Percentiles rank a stretch among this genome's conserved stretches.
Conservation (phyloP, 371 early-diverging fungal species). For the Batkoa obscura region DNA sequence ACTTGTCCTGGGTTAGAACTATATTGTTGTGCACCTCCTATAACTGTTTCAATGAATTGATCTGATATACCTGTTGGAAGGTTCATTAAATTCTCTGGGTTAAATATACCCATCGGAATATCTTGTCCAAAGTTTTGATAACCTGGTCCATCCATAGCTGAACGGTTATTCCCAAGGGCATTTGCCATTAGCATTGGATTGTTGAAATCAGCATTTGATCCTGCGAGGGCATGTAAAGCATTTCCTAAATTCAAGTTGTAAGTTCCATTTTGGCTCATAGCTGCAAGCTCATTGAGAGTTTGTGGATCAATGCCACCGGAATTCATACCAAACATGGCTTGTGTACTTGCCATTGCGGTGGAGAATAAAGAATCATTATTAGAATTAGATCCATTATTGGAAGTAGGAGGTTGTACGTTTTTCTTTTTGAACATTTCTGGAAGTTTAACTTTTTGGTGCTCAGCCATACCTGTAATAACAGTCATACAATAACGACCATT, state of each 20-base stretch:
- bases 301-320: background rate
- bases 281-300: conserved; percentile 2
- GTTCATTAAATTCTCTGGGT: conserved; percentile 5
- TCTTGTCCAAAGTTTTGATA: background rate
- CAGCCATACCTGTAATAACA: conserved; percentile 1
- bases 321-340: background rate
- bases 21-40: background rate
- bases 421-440: conserved; percentile 2
- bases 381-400: background rate
- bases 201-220: background rate
- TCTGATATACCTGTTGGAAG: conserved; percentile 2
- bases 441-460: background rate
- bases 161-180: background rate
- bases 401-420: background rate
- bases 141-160: background rate
- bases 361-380: background rate
- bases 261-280: background rate
- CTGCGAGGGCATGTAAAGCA: background rate
- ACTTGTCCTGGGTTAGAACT: too few relatives aligned
- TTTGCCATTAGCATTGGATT: background rate
- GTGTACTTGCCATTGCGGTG: background rate
- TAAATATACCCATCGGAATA: conserved; percentile 1
- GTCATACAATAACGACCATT: conserved; percentile 6
- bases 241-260: background rate
- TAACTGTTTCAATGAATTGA: background rate